Percentiles rank a stretch among this genome's conserved stretches.
Conservation (phyloP, 495 filamentous ascomycete species). For the Hyphodiscus hymeniophilus region DNA sequence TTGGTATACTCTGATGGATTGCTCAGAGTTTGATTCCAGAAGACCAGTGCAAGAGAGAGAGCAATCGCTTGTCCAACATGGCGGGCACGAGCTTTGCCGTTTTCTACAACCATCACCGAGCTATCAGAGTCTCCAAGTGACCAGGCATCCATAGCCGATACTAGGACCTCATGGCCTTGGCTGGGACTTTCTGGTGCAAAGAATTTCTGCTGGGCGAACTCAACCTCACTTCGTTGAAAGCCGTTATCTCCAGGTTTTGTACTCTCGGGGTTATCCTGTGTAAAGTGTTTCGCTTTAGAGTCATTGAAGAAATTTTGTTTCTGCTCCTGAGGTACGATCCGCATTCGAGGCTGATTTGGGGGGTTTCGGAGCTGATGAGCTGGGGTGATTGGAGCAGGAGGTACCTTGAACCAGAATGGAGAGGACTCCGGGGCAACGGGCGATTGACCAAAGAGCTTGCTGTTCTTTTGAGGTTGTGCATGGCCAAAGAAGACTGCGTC, state of each 20-base stretch:
- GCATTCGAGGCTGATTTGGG: slow-evolving; percentile 39
- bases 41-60: slow-evolving; percentile 9
- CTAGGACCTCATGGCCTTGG: slow-evolving; percentile 30
- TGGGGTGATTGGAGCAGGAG: slow-evolving; percentile 55
- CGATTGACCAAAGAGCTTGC: slow-evolving; percentile 47
- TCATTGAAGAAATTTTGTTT: slow-evolving; percentile 37
- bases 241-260: neutral
- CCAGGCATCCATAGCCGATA: slow-evolving; percentile 24
- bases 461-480: neutral
- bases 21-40: slow-evolving; percentile 11
- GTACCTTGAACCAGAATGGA: slow-evolving; percentile 51
- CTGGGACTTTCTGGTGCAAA: slow-evolving; percentile 24
- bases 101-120: neutral
- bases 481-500: slow-evolving; percentile 38
- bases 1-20: slow-evolving; percentile 7
- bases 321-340: slow-evolving; percentile 30
- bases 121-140: slow-evolving; percentile 5
- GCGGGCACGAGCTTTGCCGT: neutral
- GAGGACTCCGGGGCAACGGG: slow-evolving; percentile 33
- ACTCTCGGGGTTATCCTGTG: neutral
- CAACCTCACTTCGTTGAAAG: slow-evolving; percentile 18
- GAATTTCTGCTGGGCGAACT: slow-evolving; percentile 43
- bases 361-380: slow-evolving; percentile 57
- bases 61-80: slow-evolving; percentile 3
- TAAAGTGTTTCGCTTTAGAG: neutral